These are phyloP conservation scores for Eragrostis curvula DNA, from an alignment of 176 grass and related monocot species.

Conservation along the genomic window DNA sequence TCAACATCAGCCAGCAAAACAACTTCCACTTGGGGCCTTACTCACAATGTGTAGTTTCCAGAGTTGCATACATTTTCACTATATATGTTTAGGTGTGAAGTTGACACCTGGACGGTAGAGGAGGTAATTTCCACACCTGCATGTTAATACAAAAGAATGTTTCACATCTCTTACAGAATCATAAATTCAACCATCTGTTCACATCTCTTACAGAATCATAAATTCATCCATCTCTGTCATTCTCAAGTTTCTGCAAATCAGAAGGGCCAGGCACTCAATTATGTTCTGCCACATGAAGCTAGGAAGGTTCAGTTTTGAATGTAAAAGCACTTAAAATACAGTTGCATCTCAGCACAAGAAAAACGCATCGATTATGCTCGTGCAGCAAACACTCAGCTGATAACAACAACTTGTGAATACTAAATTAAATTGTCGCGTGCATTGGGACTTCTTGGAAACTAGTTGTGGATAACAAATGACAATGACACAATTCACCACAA, in stretches of 20 bases:
- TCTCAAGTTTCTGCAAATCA: slow-evolving; percentile 30
- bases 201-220: slow-evolving; percentile 37
- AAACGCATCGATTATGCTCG: neutral
- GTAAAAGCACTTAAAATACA: slow-evolving; percentile 33
- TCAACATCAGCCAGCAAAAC: slow-evolving; percentile 35
- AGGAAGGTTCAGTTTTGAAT: slow-evolving; percentile 8
- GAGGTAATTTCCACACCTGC: slow-evolving; percentile 27
- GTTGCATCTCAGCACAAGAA: slow-evolving; percentile 43
- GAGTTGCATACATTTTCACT: neutral
- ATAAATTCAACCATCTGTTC: slow-evolving; percentile 37
- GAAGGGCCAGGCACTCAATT: too few species aligned
- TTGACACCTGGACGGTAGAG: slow-evolving; percentile 16
- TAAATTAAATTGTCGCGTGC: neutral
- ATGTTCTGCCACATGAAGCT: too few species aligned
- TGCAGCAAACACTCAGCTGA: neutral
- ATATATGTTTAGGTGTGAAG: neutral
- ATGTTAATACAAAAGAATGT: slow-evolving; percentile 27
- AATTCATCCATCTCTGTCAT: slow-evolving; percentile 11
- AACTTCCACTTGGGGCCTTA: slow-evolving; percentile 36
- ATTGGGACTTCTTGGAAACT: slow-evolving; percentile 27
- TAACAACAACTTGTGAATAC: neutral
- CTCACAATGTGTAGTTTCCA: slow-evolving; percentile 15
- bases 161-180: slow-evolving; percentile 36
- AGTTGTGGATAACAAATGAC: slow-evolving; percentile 23
- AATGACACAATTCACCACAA: neutral